Percentiles rank a stretch among this genome's conserved stretches.
Evolutionary conservation across 208 protist species (phyloP).

Genomic region (Leishmania arabica): DNA sequence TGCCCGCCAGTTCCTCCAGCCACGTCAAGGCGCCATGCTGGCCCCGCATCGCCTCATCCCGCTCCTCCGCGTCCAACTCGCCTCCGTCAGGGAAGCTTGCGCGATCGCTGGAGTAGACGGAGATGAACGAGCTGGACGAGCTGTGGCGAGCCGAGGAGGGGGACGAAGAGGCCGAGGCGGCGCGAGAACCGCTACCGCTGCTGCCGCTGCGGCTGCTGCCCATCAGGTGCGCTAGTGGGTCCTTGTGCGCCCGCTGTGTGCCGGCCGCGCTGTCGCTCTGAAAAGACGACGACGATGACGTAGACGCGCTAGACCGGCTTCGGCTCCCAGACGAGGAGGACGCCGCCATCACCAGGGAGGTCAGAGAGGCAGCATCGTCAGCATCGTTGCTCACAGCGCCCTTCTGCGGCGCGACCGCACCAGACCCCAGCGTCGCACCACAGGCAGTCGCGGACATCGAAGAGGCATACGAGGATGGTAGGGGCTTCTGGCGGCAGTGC

Average conservation of each 20-base stretch:
- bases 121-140: conserved; percentile 32
- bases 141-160: conserved; percentile 13
- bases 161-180: conserved; percentile 3
- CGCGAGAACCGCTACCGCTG: background rate
- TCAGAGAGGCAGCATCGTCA: conserved; percentile 19
- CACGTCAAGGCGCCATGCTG: conserved; percentile 38
- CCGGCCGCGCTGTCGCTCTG: conserved; percentile 1
- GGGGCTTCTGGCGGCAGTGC: conserved; percentile 28
- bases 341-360: conserved; percentile 23
- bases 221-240: background rate
- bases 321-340: conserved; percentile 15
- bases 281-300: background rate
- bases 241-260: background rate
- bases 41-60: conserved; percentile 1
- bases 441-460: background rate
- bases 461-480: background rate
- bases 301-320: background rate
- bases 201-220: background rate
- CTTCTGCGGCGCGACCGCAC: background rate
- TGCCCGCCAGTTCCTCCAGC: conserved; percentile 29
- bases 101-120: conserved; percentile 52
- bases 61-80: conserved; percentile 3
- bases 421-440: background rate
- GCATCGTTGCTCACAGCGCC: background rate
- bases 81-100: conserved; percentile 31